Evolutionary conservation across 768 basidiomycete genomes (phyloP).

Genomic region (Calocera cornea): DNA sequence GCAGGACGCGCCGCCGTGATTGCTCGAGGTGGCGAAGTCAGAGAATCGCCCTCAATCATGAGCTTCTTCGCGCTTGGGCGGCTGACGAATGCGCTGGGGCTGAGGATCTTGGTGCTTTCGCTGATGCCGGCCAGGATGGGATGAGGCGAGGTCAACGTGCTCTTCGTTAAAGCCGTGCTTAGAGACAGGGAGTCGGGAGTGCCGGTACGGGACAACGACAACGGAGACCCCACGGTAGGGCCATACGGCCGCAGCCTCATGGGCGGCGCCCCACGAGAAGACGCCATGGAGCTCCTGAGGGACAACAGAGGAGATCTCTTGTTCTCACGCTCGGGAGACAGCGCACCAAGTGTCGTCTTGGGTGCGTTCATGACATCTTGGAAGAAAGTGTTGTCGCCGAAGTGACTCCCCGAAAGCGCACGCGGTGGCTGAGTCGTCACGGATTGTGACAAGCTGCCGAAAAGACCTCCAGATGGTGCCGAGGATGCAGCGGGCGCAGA

Average conservation of each 20-base stretch:
- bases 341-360: neutral
- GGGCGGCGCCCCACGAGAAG: neutral
- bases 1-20: neutral
- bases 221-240: neutral
- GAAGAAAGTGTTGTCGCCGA: neutral
- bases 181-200: neutral
- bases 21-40: neutral
- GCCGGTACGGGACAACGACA: neutral
- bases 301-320: neutral
- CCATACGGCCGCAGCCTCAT: neutral
- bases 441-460: constrained; percentile 31
- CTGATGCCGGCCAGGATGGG: neutral
- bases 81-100: neutral
- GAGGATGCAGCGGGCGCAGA: constrained; percentile 2
- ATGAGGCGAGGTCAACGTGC: neutral
- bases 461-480: constrained; percentile 25
- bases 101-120: neutral
- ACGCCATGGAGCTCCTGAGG: neutral
- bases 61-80: neutral
- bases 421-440: neutral
- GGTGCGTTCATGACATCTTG: neutral
- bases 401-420: neutral
- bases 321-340: neutral
- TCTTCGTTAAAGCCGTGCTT: neutral
- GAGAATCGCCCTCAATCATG: neutral